phyloP scores from a whole-genome alignment of 2,329 filamentous ascomycete genomes.

The Microcera coccophila region DNA sequence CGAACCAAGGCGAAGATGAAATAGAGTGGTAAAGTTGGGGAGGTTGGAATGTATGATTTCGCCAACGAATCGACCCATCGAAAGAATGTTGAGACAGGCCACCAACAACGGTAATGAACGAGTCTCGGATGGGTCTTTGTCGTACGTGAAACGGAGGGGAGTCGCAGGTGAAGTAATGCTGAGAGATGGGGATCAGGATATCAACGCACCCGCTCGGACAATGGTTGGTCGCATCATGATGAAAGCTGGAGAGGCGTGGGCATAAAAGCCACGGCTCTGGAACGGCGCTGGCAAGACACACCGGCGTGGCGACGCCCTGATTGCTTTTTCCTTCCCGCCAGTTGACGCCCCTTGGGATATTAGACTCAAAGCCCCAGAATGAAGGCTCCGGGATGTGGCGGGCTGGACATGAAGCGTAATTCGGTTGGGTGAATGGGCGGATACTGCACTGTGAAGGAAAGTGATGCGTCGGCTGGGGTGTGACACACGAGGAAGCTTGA shows the following conservation, averaged over 20 bases:
- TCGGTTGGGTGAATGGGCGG: not conserved
- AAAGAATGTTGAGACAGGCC: not conserved
- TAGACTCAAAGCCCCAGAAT: not conserved
- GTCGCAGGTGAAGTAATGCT: constrained; percentile 8
- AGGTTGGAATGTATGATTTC: constrained; percentile 29
- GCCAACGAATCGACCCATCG: constrained; percentile 9
- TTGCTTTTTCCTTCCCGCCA: constrained; percentile 1
- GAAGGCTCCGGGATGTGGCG: not conserved
- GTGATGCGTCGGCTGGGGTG: not conserved
- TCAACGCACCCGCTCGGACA: constrained; percentile 56
- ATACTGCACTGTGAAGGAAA: not conserved
- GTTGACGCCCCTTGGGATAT: not conserved
- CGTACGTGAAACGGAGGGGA: not conserved
- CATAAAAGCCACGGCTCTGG: constrained; percentile 19
- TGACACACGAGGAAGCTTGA: not conserved
- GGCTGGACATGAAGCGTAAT: constrained; percentile 1
- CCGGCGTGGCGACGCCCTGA: constrained; percentile 6
- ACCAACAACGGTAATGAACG: not conserved
- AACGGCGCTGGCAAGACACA: constrained; percentile 10
- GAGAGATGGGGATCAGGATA: constrained; percentile 4
- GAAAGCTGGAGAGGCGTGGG: constrained; percentile 19
- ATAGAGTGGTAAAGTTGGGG: constrained; percentile 14
- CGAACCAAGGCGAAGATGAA: constrained; percentile 12
- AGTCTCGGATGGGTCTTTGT: not conserved
- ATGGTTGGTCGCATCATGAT: constrained; percentile 58